These are phyloP conservation scores for Iris pallida DNA, from an alignment of 116 monocot species.

Conservation along the genomic window DNA sequence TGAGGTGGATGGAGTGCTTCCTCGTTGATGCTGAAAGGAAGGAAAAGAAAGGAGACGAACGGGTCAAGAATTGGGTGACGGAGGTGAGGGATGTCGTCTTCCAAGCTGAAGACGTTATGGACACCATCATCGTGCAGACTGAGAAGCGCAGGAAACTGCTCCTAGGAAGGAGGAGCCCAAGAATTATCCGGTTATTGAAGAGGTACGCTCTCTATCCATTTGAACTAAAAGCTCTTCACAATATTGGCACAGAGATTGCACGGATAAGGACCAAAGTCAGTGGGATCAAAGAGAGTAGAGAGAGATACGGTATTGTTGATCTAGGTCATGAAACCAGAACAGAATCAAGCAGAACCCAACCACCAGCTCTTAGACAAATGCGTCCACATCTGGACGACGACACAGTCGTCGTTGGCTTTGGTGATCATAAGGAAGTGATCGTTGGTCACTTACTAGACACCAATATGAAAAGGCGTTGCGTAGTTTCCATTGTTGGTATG, in stretches of 20 bases:
- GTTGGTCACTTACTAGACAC: background rate
- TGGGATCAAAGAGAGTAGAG: too few relatives aligned
- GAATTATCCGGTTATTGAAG: background rate
- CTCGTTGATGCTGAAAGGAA: slow-evolving; percentile 4
- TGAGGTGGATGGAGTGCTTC: too few relatives aligned
- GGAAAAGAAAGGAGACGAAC: slow-evolving; percentile 1
- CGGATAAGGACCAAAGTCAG: too few relatives aligned
- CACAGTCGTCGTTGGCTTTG: background rate
- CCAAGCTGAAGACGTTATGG: slow-evolving; percentile 14
- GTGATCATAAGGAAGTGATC: background rate
- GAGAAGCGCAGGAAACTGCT: background rate
- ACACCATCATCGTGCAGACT: slow-evolving; percentile 1
- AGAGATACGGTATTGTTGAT: too few relatives aligned
- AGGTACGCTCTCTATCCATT: background rate
- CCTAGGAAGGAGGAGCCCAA: background rate
- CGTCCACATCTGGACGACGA: background rate
- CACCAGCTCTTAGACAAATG: too few relatives aligned
- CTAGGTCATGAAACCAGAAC: too few relatives aligned
- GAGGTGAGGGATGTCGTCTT: slow-evolving; percentile 7
- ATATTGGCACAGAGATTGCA: too few relatives aligned
- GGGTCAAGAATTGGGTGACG: slow-evolving; percentile 5
- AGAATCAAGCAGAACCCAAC: too few relatives aligned
- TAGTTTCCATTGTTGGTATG: slow-evolving; percentile 5
- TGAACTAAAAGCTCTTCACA: too few relatives aligned
- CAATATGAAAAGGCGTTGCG: background rate